Conservation (phyloP, 1,139 yeast genomes). For the Yamadazyma taylorii region DNA sequence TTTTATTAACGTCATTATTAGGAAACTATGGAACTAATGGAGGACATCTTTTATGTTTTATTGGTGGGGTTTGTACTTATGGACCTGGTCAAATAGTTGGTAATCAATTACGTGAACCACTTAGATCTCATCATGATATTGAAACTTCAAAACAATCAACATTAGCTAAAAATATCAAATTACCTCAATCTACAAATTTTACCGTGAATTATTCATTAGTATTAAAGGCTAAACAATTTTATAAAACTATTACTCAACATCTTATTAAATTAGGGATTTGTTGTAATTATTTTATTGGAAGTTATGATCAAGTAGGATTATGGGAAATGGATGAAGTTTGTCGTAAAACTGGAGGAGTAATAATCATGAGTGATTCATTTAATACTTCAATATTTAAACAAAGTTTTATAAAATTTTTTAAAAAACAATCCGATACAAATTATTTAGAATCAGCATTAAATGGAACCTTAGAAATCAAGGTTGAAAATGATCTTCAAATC, state of each 20-base stretch:
- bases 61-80: constrained; percentile 58
- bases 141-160: constrained; percentile 39
- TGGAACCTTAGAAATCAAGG: constrained; percentile 57
- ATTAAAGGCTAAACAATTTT: constrained; percentile 40
- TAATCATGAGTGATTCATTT: constrained; percentile 64
- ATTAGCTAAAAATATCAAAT: constrained; percentile 17
- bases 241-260: constrained; percentile 42
- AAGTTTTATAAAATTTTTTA: constrained; percentile 55
- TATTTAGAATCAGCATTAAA: constrained; percentile 53
- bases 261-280: constrained; percentile 48
- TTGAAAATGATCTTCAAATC: constrained; percentile 48
- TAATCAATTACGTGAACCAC: constrained; percentile 48
- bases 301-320: constrained; percentile 67
- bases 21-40: constrained; percentile 49
- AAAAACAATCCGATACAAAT: constrained; percentile 28
- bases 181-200: constrained; percentile 28
- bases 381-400: constrained; percentile 66
- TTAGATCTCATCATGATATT: constrained; percentile 61
- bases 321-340: constrained; percentile 63
- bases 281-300: constrained; percentile 58
- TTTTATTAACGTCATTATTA: constrained; percentile 45
- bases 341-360: constrained; percentile 59
- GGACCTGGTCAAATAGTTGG: constrained; percentile 60
- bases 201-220: constrained; percentile 32
- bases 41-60: constrained; percentile 59